Evolutionary conservation across 2,329 filamentous ascomycete species (phyloP).

Genomic region (Curvularia eragrostidis): DNA sequence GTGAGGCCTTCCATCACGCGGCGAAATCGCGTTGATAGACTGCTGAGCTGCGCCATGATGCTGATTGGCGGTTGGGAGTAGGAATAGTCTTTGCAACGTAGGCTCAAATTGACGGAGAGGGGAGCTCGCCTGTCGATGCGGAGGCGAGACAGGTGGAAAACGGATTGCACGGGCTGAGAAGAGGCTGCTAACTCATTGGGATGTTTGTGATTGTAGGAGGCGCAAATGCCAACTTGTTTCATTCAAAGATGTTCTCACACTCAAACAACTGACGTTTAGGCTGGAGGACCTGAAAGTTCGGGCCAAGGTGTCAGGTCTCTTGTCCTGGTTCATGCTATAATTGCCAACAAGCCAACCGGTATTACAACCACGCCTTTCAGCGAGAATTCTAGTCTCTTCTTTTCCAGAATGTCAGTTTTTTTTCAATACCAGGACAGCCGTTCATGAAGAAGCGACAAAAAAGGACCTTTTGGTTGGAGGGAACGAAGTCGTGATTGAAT

Average conservation of each 20-base stretch:
- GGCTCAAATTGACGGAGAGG: no score
- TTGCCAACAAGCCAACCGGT: not conserved
- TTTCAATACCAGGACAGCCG: not conserved
- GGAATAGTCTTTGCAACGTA: no score
- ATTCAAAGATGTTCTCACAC: not conserved
- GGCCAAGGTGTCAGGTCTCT: not conserved
- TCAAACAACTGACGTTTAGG: not conserved
- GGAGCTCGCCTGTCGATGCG: not conserved
- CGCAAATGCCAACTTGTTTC: not conserved
- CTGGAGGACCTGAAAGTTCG: not conserved
- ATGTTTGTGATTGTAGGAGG: not conserved
- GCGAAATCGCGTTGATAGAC: not conserved
- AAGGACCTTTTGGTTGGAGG: not conserved
- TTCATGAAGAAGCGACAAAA: not conserved
- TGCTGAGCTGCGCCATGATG: no score
- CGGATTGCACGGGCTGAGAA: no score
- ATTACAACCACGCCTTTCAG: not conserved
- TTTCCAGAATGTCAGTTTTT: not conserved
- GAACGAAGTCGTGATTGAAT: not conserved
- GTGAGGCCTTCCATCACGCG: not conserved
- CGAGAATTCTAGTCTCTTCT: not conserved
- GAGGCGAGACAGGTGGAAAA: not conserved
- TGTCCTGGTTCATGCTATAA: not conserved
- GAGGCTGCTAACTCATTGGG: no score
- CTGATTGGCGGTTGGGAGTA: no score